Evolutionary conservation across 768 basidiomycete genomes (phyloP).

Genomic region (Suillus subalutaceus): DNA sequence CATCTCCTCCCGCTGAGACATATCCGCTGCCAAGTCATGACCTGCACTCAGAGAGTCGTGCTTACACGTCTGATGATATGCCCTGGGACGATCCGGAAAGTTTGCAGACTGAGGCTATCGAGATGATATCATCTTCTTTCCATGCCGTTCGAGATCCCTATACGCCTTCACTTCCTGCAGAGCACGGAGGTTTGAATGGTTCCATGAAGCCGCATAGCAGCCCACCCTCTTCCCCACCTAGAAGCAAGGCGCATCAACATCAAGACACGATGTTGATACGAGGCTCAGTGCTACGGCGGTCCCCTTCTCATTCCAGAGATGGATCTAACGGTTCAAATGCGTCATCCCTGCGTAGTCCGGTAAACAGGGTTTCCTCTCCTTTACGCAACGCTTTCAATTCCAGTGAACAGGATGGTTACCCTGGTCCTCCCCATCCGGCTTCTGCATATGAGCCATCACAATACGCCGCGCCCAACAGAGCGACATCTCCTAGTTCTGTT

Average conservation of each 20-base stretch:
- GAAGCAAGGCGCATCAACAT: constrained; percentile 9
- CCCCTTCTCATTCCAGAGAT: constrained; percentile 15
- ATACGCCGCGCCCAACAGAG: constrained; percentile 18
- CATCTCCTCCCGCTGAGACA: not conserved
- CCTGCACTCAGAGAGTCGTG: constrained; percentile 5
- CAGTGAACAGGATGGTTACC: constrained; percentile 5
- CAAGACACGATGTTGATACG: constrained; percentile 8
- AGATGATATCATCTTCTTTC: not conserved
- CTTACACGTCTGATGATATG: constrained; percentile 19
- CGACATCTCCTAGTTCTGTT: constrained; percentile 27
- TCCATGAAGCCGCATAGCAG: not conserved
- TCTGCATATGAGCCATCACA: constrained; percentile 10
- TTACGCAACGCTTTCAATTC: constrained; percentile 16
- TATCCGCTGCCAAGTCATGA: constrained; percentile 4
- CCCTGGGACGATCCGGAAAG: constrained; percentile 21
- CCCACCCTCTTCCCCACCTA: constrained; percentile 10
- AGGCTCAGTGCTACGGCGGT: constrained; percentile 8
- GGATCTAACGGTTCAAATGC: constrained; percentile 15
- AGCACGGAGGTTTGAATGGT: not conserved
- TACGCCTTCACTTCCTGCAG: not conserved
- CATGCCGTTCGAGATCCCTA: not conserved
- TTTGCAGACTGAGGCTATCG: not conserved
- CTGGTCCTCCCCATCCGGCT: not conserved
- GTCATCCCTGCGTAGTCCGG: constrained; percentile 16
- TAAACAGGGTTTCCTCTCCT: constrained; percentile 19